Base-by-base conservation (phyloP, 2,329 filamentous ascomycete genomes). In the Colletotrichum tabaci region DNA sequence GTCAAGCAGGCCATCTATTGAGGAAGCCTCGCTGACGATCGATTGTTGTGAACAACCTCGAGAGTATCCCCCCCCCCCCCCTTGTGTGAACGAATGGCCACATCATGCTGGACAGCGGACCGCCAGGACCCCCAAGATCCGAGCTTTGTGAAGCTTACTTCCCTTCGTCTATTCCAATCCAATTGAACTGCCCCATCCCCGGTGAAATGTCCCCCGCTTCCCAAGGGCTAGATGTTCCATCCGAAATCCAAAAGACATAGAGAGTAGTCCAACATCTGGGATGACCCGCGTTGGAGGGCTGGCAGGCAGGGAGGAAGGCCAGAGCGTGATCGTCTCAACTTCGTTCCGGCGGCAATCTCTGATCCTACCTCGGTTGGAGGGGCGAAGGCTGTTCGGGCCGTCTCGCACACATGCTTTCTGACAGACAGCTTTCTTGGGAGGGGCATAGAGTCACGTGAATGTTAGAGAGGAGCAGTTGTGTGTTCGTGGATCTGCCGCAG, bases 301-400 rank as follows among this genome's bases (percentile, higher is more conserved):
- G 35, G 9, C 9, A 38, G 35, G 35, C 35, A 38, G 35, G 9
- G 8, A 23, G 46, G 16, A 15, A n/a, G 46, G 47, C 44, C 52
- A 46, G 63, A 58, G 44, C 65, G 68, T 68, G 68, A 71, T 71
- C 68, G 13, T 71, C 68, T 71, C 57, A 71, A 71, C 30, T 68
- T 26, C 23, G 21, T 30, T 8, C 2, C 21, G 57, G 13, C 12
- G 21, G 23, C 16, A 56, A 61, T 50, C 55, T 35, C 12, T 49
- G 16, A 42, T 61, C 15, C 38, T 67, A 55, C 68, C 64, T 58
- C 58, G 50, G 57, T 23, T 62, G 50, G 49, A 40, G 47, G 38
- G 57, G 30, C 13, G 30, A 46, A 44, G n/a, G 18, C 0, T 16
- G 23, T 38, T 21, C 44, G 56, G 56, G 44, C 38, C 50, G 57